A percentile compares a stretch with the other conserved stretches of the same genome.
phyloP scores from a whole-genome alignment of 169 alveolate species.

The Hepatocystis sp. region DNA sequence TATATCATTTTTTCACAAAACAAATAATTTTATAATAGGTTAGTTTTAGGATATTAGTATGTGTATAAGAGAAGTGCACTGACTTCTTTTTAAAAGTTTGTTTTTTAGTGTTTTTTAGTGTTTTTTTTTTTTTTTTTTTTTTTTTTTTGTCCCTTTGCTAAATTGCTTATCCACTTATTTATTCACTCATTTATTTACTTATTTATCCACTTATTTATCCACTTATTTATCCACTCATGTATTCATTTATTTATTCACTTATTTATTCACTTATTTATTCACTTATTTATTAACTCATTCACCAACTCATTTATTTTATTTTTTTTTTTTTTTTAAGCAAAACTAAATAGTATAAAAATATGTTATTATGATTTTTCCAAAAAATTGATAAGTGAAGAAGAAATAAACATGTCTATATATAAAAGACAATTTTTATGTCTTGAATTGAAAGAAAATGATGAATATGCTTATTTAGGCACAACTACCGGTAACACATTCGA shows the following conservation, averaged over 20 bases:
- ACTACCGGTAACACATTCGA: slow-evolving; percentile 33
- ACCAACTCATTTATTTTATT: too few species aligned
- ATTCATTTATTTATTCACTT: too few species aligned
- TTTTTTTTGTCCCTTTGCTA: too few species aligned
- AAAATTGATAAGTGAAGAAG: slow-evolving; percentile 62
- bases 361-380: slow-evolving; percentile 64
- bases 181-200: too few species aligned
- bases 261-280: too few species aligned
- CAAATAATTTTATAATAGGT: slow-evolving; percentile 71
- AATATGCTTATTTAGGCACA: slow-evolving; percentile 59
- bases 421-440: slow-evolving; percentile 61
- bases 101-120: not conserved
- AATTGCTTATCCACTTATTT: too few species aligned
- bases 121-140: not conserved
- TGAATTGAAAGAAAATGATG: slow-evolving; percentile 62
- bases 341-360: slow-evolving; percentile 49
- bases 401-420: slow-evolving; percentile 58
- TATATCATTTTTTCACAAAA: slow-evolving; percentile 52
- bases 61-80: too few species aligned
- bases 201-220: too few species aligned
- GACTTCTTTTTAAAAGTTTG: too few species aligned
- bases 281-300: too few species aligned
- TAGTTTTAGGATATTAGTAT: slow-evolving; percentile 5
- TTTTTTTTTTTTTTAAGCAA: slow-evolving; percentile 11
- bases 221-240: too few species aligned